Evolutionary conservation across 805 yeast species (phyloP).

Genomic region (Blastobotrys robertii): DNA sequence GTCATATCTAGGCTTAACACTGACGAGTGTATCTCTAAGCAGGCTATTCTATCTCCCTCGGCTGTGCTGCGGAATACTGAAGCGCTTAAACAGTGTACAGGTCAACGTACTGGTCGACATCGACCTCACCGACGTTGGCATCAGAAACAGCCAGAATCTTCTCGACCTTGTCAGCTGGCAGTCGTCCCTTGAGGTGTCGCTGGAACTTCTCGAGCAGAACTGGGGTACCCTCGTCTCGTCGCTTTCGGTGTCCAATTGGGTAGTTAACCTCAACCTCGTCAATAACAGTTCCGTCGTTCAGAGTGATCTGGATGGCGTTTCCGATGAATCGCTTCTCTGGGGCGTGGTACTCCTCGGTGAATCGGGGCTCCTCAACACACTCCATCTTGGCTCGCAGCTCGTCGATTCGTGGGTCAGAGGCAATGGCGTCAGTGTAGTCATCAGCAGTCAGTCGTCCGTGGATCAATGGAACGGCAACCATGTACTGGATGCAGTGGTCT

Average conservation of each 20-base stretch:
- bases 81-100: conserved; percentile 24
- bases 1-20: too few relatives aligned
- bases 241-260: conserved; percentile 49
- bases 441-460: conserved; percentile 49
- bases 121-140: conserved; percentile 31
- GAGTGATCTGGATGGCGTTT: conserved; percentile 40
- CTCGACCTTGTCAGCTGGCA: conserved; percentile 30
- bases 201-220: conserved; percentile 41
- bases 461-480: conserved; percentile 49
- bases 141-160: conserved; percentile 30
- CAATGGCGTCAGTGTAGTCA: conserved; percentile 44
- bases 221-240: conserved; percentile 53
- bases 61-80: too few relatives aligned
- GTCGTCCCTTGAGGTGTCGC: conserved; percentile 41
- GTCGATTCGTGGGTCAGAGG: conserved; percentile 44
- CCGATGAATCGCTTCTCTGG: conserved; percentile 51
- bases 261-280: conserved; percentile 46
- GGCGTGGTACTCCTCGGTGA: conserved; percentile 44
- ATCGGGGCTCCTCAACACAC: conserved; percentile 41
- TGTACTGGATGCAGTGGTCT: conserved; percentile 56
- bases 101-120: conserved; percentile 41
- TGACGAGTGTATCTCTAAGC: too few relatives aligned
- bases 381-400: conserved; percentile 43
- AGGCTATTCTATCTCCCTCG: too few relatives aligned
- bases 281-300: conserved; percentile 44